Percentiles rank a stretch among this genome's conserved stretches.
Evolutionary conservation across 257 asterid species (phyloP).

Genomic region (Lavandula angustifolia): DNA sequence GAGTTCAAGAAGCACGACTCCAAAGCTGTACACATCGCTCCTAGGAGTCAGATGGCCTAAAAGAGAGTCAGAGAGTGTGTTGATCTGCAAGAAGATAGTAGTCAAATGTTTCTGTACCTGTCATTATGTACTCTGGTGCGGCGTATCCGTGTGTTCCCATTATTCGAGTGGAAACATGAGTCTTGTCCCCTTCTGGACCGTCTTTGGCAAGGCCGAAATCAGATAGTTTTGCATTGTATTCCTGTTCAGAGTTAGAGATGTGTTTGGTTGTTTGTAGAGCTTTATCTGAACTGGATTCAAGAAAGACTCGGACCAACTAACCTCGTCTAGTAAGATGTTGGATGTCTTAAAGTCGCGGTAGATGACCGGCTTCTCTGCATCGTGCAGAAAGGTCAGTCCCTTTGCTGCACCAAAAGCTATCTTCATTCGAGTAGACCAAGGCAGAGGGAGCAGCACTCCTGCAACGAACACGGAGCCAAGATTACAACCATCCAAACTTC

Average conservation of each 20-base stretch:
- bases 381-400: slow-evolving; percentile 90
- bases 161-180: slow-evolving; percentile 86
- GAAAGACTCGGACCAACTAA: slow-evolving; percentile 12
- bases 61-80: too few species aligned
- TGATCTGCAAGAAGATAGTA: too few species aligned
- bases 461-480: not conserved
- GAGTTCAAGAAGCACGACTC: slow-evolving; percentile 89
- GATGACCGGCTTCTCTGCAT: slow-evolving; percentile 87
- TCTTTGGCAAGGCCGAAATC: slow-evolving; percentile 87
- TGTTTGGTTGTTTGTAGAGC: too few species aligned
- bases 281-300: not conserved
- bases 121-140: slow-evolving; percentile 64
- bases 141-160: slow-evolving; percentile 76
- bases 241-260: slow-evolving; percentile 40
- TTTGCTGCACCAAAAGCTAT: slow-evolving; percentile 86
- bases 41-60: slow-evolving; percentile 79
- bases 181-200: slow-evolving; percentile 84
- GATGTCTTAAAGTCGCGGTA: slow-evolving; percentile 93
- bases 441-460: slow-evolving; percentile 87
- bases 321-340: slow-evolving; percentile 76
- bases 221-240: slow-evolving; percentile 73
- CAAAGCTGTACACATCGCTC: slow-evolving; percentile 88
- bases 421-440: slow-evolving; percentile 90
- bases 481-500: not conserved
- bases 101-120: slow-evolving; percentile 31